phyloP scores from a whole-genome alignment of 345 rosid species.

The Camelina neglecta region DNA sequence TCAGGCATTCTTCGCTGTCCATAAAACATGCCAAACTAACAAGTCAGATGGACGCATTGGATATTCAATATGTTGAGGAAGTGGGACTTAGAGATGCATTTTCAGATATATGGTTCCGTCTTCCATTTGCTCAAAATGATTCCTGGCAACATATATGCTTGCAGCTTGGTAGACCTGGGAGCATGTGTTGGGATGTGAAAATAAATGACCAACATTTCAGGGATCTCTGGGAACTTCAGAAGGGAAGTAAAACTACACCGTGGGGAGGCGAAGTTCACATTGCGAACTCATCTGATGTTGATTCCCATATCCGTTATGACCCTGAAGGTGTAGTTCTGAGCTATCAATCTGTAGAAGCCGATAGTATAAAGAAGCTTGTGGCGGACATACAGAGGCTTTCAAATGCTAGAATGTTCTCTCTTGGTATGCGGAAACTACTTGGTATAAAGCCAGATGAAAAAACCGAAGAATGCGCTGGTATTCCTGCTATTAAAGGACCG shows the following conservation, averaged over 20 bases:
- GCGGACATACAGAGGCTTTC: conserved; percentile 94
- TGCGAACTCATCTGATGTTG: conserved; percentile 90
- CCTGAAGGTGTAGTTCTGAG: conserved; percentile 96
- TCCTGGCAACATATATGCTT: conserved; percentile 96
- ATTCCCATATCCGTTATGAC: conserved; percentile 93
- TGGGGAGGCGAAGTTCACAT: conserved; percentile 97
- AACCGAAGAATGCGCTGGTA: conserved; percentile 61
- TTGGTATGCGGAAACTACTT: conserved; percentile 93
- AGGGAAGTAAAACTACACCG: conserved; percentile 73
- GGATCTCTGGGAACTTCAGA: conserved; percentile 98
- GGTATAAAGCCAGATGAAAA: conserved; percentile 87
- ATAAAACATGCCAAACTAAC: conserved; percentile 96
- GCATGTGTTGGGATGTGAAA: conserved; percentile 98
- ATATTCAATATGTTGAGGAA: conserved; percentile 93
- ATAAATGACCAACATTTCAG: conserved; percentile 95
- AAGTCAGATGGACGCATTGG: conserved; percentile 91
- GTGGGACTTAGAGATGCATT: conserved; percentile 72
- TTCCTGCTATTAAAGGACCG: conserved; percentile 56
- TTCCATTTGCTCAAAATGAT: conserved; percentile 79
- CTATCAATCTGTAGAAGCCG: conserved; percentile 90
- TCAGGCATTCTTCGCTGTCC: conserved; percentile 89
- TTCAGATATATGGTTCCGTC: conserved; percentile 94
- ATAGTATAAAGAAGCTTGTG: conserved; percentile 90
- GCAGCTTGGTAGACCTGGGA: conserved; percentile 98
- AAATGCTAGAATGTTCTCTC: conserved; percentile 92